Evolutionary conservation across 306 rosid species (phyloP), one percentile per base, ranked within the genome.

Genomic region (Arachis hypogaea): DNA sequence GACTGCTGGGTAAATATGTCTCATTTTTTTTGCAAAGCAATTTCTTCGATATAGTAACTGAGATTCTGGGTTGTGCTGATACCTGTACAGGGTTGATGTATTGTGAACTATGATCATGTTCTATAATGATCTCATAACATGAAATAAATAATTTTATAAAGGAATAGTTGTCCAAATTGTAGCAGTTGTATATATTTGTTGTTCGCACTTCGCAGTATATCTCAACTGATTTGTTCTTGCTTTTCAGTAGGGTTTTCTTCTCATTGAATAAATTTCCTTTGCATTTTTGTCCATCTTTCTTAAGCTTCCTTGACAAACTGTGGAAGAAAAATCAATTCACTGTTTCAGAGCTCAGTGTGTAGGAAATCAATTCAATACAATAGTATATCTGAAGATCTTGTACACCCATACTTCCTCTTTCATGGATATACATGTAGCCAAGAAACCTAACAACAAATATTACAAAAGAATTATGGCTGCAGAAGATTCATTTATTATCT

Each of bases 1-100:
- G 96, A 83, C 78, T 94, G 99, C 84, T 63, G n/a, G 99, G 99
- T 87, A 89, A 80, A 75, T 63, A 45, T 74, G 60, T 83, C 86
- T 76, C 68, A 22, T 22, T 68, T 74, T 43, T 56, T 74, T 46
- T 75, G 55, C 43, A 38, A 72, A 63, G 12, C 69, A 78, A 14
- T 78, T 67, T 83, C 66, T 28, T 69, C 29, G 68, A 33, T 40
- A 10, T 11, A 49, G 42, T 30, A 6, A 46, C 60, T 57, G 16
- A 43, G 22, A 63, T 79, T 81, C 38, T 62, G 60, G 8, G 36
- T 38, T 66, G 11, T 69, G 63, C 8, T 79, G 63, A 5, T 60
- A 38, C 29, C 36, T 16, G 16, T 66, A 74, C 62, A 57, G n/a
- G 52, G 60, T 63, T 8, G 7, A 64, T 43, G 4, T 33, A 33